These are phyloP conservation scores for Zizania palustris DNA, from an alignment of 202 grass and related monocot species.

Conservation along the genomic window DNA sequence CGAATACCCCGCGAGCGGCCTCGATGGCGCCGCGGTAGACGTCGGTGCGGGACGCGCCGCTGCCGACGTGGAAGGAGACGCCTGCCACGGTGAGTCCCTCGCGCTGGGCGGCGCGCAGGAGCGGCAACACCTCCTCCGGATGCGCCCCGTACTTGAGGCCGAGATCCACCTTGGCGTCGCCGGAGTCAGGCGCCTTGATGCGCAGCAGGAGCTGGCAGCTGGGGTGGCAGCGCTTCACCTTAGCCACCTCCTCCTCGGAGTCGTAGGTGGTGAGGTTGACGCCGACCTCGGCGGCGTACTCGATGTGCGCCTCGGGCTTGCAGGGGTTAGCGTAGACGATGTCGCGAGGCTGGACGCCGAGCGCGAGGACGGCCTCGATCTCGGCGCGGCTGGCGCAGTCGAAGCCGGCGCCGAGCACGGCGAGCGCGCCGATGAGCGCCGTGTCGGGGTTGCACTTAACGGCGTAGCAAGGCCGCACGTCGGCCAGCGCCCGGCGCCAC, in stretches of 20 bases:
- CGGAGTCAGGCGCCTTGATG: slow-evolving; percentile 48
- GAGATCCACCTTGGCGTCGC: slow-evolving; percentile 34
- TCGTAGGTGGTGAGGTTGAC: slow-evolving; percentile 59
- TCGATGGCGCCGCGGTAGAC: slow-evolving; percentile 42
- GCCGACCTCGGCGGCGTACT: slow-evolving; percentile 43
- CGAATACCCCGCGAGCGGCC: slow-evolving; percentile 37
- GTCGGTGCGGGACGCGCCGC: slow-evolving; percentile 10
- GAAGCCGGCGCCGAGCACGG: slow-evolving; percentile 37
- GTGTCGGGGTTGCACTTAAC: slow-evolving; percentile 59
- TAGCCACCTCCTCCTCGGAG: slow-evolving; percentile 47
- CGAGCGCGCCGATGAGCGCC: slow-evolving; percentile 33
- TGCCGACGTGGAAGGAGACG: slow-evolving; percentile 61
- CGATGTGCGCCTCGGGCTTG: slow-evolving; percentile 52
- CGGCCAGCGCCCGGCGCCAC: slow-evolving; percentile 43
- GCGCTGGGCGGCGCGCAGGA: slow-evolving; percentile 42
- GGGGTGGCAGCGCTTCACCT: slow-evolving; percentile 50
- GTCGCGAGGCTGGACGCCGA: slow-evolving; percentile 28
- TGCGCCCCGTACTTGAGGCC: slow-evolving; percentile 52
- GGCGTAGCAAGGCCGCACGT: slow-evolving; percentile 54
- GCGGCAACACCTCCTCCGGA: slow-evolving; percentile 42
- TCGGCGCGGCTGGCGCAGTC: slow-evolving; percentile 57
- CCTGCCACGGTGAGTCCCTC: slow-evolving; percentile 7
- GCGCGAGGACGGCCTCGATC: slow-evolving; percentile 43
- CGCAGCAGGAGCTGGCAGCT: slow-evolving; percentile 46
- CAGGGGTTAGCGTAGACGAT: slow-evolving; percentile 59